Evolutionary conservation across 768 basidiomycete genomes (phyloP).

Genomic region (Erythrobasidium yunnanense): DNA sequence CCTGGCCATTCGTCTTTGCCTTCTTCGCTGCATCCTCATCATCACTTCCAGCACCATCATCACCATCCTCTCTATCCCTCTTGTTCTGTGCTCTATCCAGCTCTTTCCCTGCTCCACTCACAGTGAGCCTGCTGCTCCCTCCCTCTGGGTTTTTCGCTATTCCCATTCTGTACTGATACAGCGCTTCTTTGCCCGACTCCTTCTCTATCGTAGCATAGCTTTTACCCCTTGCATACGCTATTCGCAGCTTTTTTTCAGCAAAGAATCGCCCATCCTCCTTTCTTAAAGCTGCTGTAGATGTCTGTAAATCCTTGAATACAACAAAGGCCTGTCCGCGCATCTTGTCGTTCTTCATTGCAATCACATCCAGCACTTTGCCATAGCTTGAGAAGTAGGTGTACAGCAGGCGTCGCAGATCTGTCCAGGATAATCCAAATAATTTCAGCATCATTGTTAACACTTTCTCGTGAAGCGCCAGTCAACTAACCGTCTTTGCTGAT

Average conservation of each 20-base stretch:
- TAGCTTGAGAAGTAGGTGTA: slow-evolving; percentile 84
- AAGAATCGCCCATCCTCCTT: slow-evolving; percentile 60
- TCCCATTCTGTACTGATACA: slow-evolving; percentile 41
- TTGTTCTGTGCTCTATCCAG: slow-evolving; percentile 44
- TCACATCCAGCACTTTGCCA: slow-evolving; percentile 83
- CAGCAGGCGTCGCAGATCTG: slow-evolving; percentile 67
- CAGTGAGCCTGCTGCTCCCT: slow-evolving; percentile 41
- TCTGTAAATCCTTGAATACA: slow-evolving; percentile 81
- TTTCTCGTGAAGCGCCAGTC: no score
- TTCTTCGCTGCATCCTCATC: slow-evolving; percentile 55
- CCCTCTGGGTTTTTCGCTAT: slow-evolving; percentile 44
- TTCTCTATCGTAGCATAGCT: slow-evolving; percentile 69
- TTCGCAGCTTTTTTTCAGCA: slow-evolving; percentile 48
- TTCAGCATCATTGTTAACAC: no score
- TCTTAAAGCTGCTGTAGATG: slow-evolving; percentile 82
- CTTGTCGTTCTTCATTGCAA: slow-evolving; percentile 71
- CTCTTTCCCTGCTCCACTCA: slow-evolving; percentile 45
- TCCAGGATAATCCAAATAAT: no score
- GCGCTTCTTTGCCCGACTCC: slow-evolving; percentile 52
- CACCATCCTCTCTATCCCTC: slow-evolving; percentile 44
- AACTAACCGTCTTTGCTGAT: slow-evolving; percentile 27
- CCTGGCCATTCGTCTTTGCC: slow-evolving; percentile 58
- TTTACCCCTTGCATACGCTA: slow-evolving; percentile 78
- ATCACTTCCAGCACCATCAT: slow-evolving; percentile 44
- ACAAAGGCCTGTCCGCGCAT: slow-evolving; percentile 94